A percentile compares a stretch with the other conserved stretches of the same genome.
These are phyloP conservation scores for Fusarium veterinarium DNA, from an alignment of 2,329 filamentous ascomycete species.

Conservation along the genomic window DNA sequence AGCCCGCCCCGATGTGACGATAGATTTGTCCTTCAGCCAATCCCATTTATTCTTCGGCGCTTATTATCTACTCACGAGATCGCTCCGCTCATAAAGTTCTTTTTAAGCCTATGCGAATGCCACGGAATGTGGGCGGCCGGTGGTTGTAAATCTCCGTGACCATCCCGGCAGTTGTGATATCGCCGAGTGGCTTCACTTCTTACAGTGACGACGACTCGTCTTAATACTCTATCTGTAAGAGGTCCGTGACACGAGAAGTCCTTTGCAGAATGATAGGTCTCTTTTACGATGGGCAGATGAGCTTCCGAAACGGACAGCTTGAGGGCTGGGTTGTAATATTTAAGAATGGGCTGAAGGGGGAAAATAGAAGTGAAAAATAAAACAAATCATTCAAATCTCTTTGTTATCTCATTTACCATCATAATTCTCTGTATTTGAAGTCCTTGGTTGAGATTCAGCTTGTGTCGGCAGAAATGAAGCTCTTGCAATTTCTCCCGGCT, in stretches of 20 bases:
- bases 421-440: neutral
- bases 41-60: neutral
- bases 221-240: neutral
- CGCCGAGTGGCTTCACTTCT: neutral
- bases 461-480: neutral
- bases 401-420: accelerated
- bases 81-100: neutral
- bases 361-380: neutral
- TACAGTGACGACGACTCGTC: neutral
- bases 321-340: neutral
- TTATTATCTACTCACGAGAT: neutral
- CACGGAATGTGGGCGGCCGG: conserved; percentile 3
- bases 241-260: neutral
- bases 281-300: neutral
- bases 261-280: neutral
- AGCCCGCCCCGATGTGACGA: neutral
- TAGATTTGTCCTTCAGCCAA: no score
- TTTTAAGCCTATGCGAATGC: neutral
- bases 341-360: neutral
- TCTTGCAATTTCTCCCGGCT: neutral
- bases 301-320: neutral
- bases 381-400: accelerated
- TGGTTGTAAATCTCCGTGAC: neutral
- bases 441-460: neutral
- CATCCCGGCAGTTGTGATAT: neutral